A percentile compares a stretch with the other conserved stretches of the same genome.
phyloP scores from a whole-genome alignment of 495 filamentous ascomycete species.

The Lophium mytilinum region DNA sequence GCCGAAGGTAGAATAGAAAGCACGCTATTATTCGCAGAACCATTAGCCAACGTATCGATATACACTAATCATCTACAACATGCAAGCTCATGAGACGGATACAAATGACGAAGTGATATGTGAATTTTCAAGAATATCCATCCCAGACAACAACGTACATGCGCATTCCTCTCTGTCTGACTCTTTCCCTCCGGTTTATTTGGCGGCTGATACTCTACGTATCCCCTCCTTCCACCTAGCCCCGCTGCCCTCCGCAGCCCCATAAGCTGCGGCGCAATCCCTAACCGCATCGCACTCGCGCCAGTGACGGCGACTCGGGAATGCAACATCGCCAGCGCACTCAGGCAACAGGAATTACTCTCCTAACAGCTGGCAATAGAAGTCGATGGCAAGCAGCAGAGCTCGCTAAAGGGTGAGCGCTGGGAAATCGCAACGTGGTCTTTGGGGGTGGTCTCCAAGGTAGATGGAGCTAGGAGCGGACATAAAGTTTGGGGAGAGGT shows the following conservation, averaged over 20 bases:
- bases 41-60: background rate
- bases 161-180: background rate
- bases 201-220: background rate
- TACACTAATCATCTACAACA: no score
- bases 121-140: no score
- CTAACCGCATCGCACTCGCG: background rate
- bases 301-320: background rate
- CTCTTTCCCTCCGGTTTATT: background rate
- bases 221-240: background rate
- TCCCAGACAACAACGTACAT: background rate
- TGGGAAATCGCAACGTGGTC: background rate
- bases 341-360: background rate
- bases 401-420: background rate
- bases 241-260: background rate
- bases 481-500: no score
- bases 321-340: background rate
- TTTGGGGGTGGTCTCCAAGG: background rate
- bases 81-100: background rate
- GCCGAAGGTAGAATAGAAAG: constrained; percentile 71
- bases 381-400: background rate
- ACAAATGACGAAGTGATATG: background rate
- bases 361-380: background rate
- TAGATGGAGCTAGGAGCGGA: no score
- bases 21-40: constrained; percentile 39
- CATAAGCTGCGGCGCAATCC: background rate